Base-by-base conservation (phyloP, 140 eudicot genomes). In the Artemisia princeps region DNA sequence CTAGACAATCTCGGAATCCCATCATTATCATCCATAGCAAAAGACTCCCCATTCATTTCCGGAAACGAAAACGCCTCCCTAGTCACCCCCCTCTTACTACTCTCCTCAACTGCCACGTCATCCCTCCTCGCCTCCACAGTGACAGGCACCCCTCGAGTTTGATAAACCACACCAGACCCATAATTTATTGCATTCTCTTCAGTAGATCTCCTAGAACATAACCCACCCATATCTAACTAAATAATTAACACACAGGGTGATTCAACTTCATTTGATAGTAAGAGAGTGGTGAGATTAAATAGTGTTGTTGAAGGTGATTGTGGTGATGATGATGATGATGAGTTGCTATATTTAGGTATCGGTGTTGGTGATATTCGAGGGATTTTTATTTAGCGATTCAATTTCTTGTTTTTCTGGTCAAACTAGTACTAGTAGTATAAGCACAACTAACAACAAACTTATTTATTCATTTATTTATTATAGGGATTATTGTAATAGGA, bases 1-100 rank as follows among this genome's bases (percentile, higher is more conserved):
- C 99, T 82, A 24, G 96, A 69, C 74, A 86, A 60, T 7, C 85
- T 82, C 40, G 99, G 99, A 71, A 94, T 94, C 56, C 99, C 99
- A 73, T 86, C 99, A 65, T 86, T 62, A 55, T 79, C 79, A 58
- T 78, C 88, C 63, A 76, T 49, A 26, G 78, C 77, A 52, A 55
- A 62, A 2, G 92, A 60, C 76, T 28, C 52, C 14, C 77, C 77
- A 80, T 55, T 82, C 60, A 78, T 68, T 66, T 83, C 94, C 6
- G 98, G 95, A 60, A 88, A 92, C 0, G 99, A 72, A 73, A 92
- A 84, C 3, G 90, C 94, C 16, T 88, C 95, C 50, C 78, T 74
- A 57, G 50, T 37, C 62, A 71, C 78, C 75, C 85, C 56, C 81
- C 69, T 57, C 11, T 24, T 24, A 12, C 6, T 60, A 48, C 2